Base-by-base conservation (phyloP, 768 basidiomycete species). In the Cystobasidiopsis lactophilus region DNA sequence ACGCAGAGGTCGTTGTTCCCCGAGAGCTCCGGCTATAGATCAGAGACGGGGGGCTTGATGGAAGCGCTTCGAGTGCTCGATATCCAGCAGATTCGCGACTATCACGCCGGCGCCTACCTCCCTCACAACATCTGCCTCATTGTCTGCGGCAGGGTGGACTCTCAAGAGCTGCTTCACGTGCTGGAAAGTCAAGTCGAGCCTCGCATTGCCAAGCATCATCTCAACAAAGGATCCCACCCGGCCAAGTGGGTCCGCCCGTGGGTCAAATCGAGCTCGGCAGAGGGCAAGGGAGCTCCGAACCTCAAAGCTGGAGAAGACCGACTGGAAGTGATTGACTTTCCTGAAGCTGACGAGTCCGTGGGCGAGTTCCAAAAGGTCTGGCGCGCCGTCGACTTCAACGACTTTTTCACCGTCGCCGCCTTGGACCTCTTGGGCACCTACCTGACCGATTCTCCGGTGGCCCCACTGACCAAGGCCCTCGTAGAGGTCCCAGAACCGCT, bases 21-120 rank as follows among this genome's bases (percentile, higher is more conserved):
- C 27, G 67, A 73, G 37, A 76, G 74, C 19, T 95, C 82, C 63
- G 93, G 77, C 5, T 93, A 96, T 63, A 76, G 89, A 26, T 89
- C 85, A 59, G 93, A 98, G 72, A 96, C 89, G 0, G 93, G 93
- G 21, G 93, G 93, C 26, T 68, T 96, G 35, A 88, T 95, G 85
- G 78, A 83, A 56, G 84, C 85, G 2, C 69, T 98, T 24, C 75
- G 93, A 24, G 74, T 78, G 14, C 71, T 98, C 55, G 80, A 77
- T 1, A 78, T 85, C 23, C 79, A 93, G 58, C 79, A 93, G 72
- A 93, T 98, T 62, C 77, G 84, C 40, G 68, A 84, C 33, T 96
- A 95, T 60, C 93, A 98, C 64, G 68, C 70, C 40, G 76, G 75
- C 26, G 85, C 84, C 65, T 98, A 98, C 64, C 82, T 85, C 4